A percentile compares a stretch with the other conserved stretches of the same genome.
Evolutionary conservation across 2,329 filamentous ascomycete species (phyloP).

Genomic region (Alternaria arbusti): DNA sequence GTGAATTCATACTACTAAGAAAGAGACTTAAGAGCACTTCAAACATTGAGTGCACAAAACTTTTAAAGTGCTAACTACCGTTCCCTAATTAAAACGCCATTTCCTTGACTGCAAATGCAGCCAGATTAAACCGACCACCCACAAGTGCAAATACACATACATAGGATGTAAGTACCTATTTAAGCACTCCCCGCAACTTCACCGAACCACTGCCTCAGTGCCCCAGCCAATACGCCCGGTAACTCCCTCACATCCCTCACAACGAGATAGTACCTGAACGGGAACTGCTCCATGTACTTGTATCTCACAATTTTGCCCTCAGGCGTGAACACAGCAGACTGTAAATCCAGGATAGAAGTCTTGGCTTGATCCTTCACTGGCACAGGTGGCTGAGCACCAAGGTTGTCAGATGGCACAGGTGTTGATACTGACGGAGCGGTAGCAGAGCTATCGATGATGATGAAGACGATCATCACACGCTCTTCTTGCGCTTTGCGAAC

Average conservation of each 20-base stretch:
- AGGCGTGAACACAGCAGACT: conserved; percentile 81
- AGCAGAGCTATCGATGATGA: conserved; percentile 78
- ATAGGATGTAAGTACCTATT: neutral
- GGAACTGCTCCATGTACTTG: conserved; percentile 93
- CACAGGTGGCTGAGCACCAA: conserved; percentile 11
- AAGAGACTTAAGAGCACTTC: neutral
- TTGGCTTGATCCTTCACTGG: conserved; percentile 55
- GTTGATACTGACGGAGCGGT: conserved; percentile 9
- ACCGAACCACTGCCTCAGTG: conserved; percentile 95
- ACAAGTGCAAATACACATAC: neutral
- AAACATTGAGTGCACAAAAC: neutral
- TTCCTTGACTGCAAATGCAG: neutral
- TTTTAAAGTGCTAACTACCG: neutral
- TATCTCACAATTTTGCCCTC: conserved; percentile 78
- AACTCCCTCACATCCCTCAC: conserved; percentile 91
- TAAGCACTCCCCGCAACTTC: conserved; percentile 61
- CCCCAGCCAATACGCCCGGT: conserved; percentile 82
- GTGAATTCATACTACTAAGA: neutral
- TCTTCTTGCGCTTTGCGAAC: conserved; percentile 90
- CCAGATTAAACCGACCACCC: neutral
- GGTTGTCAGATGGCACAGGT: conserved; percentile 1
- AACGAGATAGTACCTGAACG: conserved; percentile 95
- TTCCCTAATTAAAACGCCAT: neutral
- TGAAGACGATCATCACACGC: conserved; percentile 97
- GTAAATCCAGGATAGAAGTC: conserved; percentile 83